Evolutionary conservation across 495 filamentous ascomycete genomes (phyloP), one percentile per base, ranked within the genome.

Genomic region (Rusavskia elegans): DNA sequence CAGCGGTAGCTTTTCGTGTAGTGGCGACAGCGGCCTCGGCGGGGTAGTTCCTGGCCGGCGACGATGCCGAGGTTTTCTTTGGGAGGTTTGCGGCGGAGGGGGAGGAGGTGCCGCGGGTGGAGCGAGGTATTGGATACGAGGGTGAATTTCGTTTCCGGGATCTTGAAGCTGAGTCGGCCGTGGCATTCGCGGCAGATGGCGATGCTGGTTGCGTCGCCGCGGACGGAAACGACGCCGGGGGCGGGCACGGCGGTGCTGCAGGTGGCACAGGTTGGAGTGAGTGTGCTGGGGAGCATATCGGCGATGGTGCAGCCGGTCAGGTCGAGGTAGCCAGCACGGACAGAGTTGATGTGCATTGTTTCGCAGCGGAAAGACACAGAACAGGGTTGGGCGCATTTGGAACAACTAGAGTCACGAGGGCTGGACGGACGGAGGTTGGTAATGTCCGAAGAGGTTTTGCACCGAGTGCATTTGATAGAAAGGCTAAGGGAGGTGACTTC

Each of bases 151-250:
- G 93, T 75, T 42, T 88, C 81, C 25, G 84, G 85, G 39, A 94
- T 73, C 57, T 79, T 79, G 66, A 95, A 86, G 29, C 69, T 71
- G 73, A 51, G 35, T 32, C 84, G 86, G 32, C 71, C 71, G 66
- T 94, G 87, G 61, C 89, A 95, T 56, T 83, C 74, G 13, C 86
- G 77, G 66, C 89, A 95, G 25, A 84, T 75, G 46, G 87, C 86
- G 64, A 79, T 82, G 44, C 44, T 46, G 0, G 81, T 74, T 30
- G 82, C 79, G 45, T 93, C 85, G 35, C 84, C 87, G 21, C 82
- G 77, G 1, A 93, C 84, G 17, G 82, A 74, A 32, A 73, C 68
- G 35, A 95, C 68, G 3, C 85, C 85, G 2, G 79, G 77, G 4
- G 64, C 60, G 20, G 80, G 73, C 52, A 80, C 76, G 0, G 78